Evolutionary conservation across 306 rosid species (phyloP).

Genomic region (Senna tora): DNA sequence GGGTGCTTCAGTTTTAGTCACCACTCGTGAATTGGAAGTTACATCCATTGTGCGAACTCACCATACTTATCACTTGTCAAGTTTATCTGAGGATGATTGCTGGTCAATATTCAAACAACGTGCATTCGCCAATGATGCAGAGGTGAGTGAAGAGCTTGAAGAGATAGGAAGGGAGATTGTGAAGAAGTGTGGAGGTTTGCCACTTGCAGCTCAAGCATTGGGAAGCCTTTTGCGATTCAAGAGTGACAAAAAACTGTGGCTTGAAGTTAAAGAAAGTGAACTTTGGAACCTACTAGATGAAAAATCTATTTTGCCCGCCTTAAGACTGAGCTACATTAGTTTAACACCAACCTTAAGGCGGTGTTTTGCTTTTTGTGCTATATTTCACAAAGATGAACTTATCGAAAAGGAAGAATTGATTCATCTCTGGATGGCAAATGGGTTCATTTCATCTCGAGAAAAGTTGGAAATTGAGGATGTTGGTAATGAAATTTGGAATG

Average conservation of each 20-base stretch:
- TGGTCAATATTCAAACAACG: constrained; percentile 40
- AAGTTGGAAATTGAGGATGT: not conserved
- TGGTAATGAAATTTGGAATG: not conserved
- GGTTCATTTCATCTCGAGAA: not conserved
- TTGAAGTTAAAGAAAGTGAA: not conserved
- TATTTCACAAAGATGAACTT: not conserved
- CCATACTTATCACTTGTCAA: not conserved
- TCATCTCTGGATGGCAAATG: constrained; percentile 35
- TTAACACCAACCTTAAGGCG: not conserved
- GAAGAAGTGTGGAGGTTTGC: not conserved
- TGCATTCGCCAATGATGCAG: not conserved
- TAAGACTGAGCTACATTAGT: constrained; percentile 10
- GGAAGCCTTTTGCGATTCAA: constrained; percentile 3
- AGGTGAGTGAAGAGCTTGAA: not conserved
- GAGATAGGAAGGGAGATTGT: too few species aligned
- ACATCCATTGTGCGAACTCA: constrained; percentile 31
- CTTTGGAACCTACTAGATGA: constrained; percentile 1
- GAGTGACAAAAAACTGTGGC: constrained; percentile 2
- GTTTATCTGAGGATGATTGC: constrained; percentile 31
- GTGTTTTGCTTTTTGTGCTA: constrained; percentile 23
- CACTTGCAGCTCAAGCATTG: not conserved
- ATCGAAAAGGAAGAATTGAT: not conserved
- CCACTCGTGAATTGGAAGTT: constrained; percentile 31
- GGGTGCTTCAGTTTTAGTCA: constrained; percentile 38
- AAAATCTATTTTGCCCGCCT: not conserved